Evolutionary conservation across 2,329 filamentous ascomycete genomes (phyloP).

Genomic region (Bretziella fagacearum): DNA sequence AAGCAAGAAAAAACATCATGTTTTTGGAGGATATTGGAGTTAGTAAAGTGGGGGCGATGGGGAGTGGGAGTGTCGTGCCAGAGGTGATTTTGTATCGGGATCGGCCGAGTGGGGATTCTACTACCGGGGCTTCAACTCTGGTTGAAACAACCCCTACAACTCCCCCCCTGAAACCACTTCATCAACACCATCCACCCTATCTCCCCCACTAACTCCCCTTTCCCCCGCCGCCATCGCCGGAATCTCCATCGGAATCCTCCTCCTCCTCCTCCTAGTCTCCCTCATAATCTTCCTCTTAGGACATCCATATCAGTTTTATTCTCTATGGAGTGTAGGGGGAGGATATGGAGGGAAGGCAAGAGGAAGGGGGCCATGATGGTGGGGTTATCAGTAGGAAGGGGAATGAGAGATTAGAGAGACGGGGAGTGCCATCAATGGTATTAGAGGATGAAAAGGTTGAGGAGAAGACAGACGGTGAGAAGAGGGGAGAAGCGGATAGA

Average conservation of each 20-base stretch:
- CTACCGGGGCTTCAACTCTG: too few species aligned
- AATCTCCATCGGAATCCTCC: slow-evolving; percentile 4
- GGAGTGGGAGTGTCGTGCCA: background rate
- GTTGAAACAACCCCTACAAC: background rate
- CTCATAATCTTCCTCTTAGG: background rate
- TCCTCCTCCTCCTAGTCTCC: background rate
- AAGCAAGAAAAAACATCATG: too few species aligned
- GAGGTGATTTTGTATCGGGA: background rate
- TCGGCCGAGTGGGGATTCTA: too few species aligned
- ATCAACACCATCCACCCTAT: background rate
- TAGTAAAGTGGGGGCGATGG: background rate
- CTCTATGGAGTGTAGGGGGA: slow-evolving; percentile 4
- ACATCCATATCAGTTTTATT: slow-evolving; percentile 14
- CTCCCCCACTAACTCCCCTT: background rate
- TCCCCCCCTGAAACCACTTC: background rate
- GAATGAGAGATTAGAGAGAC: too few species aligned
- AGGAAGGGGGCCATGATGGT: background rate
- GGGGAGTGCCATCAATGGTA: too few species aligned
- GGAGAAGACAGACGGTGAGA: too few species aligned
- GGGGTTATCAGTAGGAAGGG: too few species aligned
- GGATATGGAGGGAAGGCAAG: background rate
- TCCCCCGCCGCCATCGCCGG: slow-evolving; percentile 8
- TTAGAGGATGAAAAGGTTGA: too few species aligned
- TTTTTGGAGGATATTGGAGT: slow-evolving; percentile 10
- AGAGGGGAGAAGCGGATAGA: too few species aligned